These are phyloP conservation scores for Anisodus tanguticus DNA, from an alignment of 257 asterid genomes.

Conservation along the genomic window DNA sequence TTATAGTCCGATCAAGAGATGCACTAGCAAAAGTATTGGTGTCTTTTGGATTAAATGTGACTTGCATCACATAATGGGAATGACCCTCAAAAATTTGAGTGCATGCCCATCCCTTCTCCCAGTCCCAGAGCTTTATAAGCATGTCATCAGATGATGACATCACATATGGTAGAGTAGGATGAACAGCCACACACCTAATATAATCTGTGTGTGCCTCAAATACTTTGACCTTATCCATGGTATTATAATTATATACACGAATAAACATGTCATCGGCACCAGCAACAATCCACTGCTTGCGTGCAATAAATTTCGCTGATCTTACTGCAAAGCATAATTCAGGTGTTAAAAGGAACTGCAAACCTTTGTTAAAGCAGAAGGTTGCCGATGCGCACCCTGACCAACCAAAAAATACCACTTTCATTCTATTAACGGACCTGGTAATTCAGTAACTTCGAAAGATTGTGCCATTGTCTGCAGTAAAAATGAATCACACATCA, in stretches of 20 bases:
- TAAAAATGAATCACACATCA: slow-evolving; percentile 5
- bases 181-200: slow-evolving; percentile 98
- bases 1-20: slow-evolving; percentile 94
- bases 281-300: slow-evolving; percentile 98
- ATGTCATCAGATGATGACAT: slow-evolving; percentile 98
- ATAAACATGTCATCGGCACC: slow-evolving; percentile 99
- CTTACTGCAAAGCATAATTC: slow-evolving; percentile 65
- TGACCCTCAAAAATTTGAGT: slow-evolving; percentile 99
- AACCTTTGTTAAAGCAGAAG: slow-evolving; percentile 18
- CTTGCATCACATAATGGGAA: slow-evolving; percentile 99
- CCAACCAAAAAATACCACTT: slow-evolving; percentile 31
- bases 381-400: slow-evolving; percentile 8
- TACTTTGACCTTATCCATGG: slow-evolving; percentile 97
- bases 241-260: slow-evolving; percentile 94
- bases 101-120: slow-evolving; percentile 99
- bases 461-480: slow-evolving; percentile 93
- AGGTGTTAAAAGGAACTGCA: slow-evolving; percentile 33
- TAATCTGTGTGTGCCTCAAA: slow-evolving; percentile 98
- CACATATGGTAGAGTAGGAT: slow-evolving; percentile 94
- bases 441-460: slow-evolving; percentile 92
- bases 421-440: slow-evolving; percentile 63
- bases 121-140: slow-evolving; percentile 99
- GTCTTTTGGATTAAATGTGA: slow-evolving; percentile 96
- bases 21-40: slow-evolving; percentile 99
- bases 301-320: slow-evolving; percentile 93